Conservation (phyloP, 148 eudicot species). For the Camellia lanceoleosa region DNA sequence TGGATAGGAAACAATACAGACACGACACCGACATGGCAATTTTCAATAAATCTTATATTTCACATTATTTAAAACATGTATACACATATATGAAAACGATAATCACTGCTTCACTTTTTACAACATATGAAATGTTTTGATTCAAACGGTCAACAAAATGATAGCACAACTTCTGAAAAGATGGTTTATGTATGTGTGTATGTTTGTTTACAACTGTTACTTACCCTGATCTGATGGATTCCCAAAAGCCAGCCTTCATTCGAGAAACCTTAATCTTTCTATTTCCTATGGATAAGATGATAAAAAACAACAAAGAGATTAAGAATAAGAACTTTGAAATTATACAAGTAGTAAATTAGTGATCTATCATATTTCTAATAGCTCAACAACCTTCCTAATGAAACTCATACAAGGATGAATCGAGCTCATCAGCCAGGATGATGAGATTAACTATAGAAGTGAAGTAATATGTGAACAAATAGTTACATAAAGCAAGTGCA, state of each 20-base stretch:
- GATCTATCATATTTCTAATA: neutral
- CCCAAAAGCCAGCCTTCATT: slow-evolving; percentile 79
- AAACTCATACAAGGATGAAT: neutral
- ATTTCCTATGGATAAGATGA: slow-evolving; percentile 44
- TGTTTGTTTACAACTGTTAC: slow-evolving; percentile 35
- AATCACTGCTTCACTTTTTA: too few species aligned
- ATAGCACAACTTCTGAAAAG: neutral
- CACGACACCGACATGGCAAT: too few species aligned
- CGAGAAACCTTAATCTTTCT: slow-evolving; percentile 43
- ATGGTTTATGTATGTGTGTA: neutral
- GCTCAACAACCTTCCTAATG: neutral
- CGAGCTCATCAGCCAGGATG: too few species aligned
- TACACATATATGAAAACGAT: too few species aligned
- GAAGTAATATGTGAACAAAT: neutral
- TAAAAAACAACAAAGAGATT: neutral
- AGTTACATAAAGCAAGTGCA: neutral
- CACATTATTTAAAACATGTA: too few species aligned
- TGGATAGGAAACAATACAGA: too few species aligned
- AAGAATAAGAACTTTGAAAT: neutral
- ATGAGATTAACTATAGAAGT: neutral
- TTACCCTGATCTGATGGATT: slow-evolving; percentile 90
- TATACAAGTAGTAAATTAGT: neutral
- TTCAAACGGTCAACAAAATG: slow-evolving; percentile 2
- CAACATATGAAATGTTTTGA: neutral
- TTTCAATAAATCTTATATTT: too few species aligned